Conservation (phyloP, 176 grass and related monocot genomes). For the Eremochloa ophiuroides region DNA sequence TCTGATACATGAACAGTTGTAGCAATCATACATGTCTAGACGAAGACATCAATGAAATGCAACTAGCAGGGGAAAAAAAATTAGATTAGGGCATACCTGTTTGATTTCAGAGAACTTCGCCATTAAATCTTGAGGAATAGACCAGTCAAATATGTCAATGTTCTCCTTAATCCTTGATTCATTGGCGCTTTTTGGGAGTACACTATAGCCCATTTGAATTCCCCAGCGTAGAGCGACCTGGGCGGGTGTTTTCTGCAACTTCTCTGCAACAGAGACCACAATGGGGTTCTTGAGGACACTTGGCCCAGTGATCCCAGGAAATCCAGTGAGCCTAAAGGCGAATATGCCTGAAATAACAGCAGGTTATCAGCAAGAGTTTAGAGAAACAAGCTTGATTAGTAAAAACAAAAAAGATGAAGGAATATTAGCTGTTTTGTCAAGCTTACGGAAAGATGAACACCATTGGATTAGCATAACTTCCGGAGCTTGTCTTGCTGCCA, state of each 20-base stretch:
- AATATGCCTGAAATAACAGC: conserved; percentile 38
- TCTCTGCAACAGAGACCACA: conserved; percentile 37
- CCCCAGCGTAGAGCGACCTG: conserved; percentile 53
- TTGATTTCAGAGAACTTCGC: conserved; percentile 36
- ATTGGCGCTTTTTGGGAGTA: conserved; percentile 48
- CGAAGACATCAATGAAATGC: neutral
- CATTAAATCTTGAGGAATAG: conserved; percentile 50
- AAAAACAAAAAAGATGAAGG: neutral
- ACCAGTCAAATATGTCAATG: conserved; percentile 43
- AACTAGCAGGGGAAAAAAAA: neutral
- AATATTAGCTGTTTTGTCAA: neutral
- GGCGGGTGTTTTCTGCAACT: conserved; percentile 48
- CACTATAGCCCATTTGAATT: conserved; percentile 47
- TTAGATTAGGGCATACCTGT: conserved; percentile 13
- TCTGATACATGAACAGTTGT: neutral
- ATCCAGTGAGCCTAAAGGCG: conserved; percentile 42
- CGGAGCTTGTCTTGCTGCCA: conserved; percentile 52
- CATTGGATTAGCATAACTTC: conserved; percentile 32
- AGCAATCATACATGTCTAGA: neutral
- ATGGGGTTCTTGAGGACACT: conserved; percentile 30
- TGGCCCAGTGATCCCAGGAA: conserved; percentile 4
- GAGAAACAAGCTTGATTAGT: neutral
- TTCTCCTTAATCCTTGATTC: conserved; percentile 53
- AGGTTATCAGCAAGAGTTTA: neutral
- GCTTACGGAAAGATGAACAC: conserved; percentile 63